Evolutionary conservation across 768 basidiomycete species (phyloP), one percentile per base, ranked within the genome.

Genomic region (Cystobasidium ongulense): DNA sequence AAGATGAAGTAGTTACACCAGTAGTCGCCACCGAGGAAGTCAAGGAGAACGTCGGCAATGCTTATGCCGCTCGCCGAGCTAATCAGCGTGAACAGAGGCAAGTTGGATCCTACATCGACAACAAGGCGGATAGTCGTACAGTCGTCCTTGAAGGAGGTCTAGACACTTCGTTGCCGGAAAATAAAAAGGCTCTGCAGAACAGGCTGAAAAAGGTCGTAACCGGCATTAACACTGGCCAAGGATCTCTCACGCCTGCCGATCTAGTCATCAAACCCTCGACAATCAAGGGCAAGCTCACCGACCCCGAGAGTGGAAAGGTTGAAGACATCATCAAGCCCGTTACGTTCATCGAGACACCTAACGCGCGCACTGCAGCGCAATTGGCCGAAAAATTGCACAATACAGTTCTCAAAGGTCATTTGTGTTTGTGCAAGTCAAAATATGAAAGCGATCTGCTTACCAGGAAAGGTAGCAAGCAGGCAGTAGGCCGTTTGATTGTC

Each of bases 361-460:
- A 86, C 0, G 87, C 91, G 0, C 83, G 84, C 5, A 81, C 85
- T 31, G 92, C 94, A 0, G 83, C 85, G 43, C 86, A 87, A 11
- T 89, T 91, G 1, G 87, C 90, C 43, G 83, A 81, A 67, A 91
- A 90, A 80, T 85, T 98, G 0, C 92, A 98, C 79, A 91, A 91
- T 0, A 92, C 94, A 79, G 89, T 93, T 33, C 95, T 89, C 86
- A 94, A 95, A 80, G 92, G 92, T 46, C 84, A 85, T 10, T 83
- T 93, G 3, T 86, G 97, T n/a, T 91, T 90, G 1, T 90, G 89
- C 17, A 87, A 89, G 7, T 85, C 95, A 93, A 95, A 84, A 92
- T 92, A 79, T 86, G 90, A 18, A 82, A 91, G 8, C 90, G 72
- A 86, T 83, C 59, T 68, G 75, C 74, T 78, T 23, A 62, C 63